phyloP scores from a whole-genome alignment of 192 early-diverging fungal genomes.

The Coemansia erecta region DNA sequence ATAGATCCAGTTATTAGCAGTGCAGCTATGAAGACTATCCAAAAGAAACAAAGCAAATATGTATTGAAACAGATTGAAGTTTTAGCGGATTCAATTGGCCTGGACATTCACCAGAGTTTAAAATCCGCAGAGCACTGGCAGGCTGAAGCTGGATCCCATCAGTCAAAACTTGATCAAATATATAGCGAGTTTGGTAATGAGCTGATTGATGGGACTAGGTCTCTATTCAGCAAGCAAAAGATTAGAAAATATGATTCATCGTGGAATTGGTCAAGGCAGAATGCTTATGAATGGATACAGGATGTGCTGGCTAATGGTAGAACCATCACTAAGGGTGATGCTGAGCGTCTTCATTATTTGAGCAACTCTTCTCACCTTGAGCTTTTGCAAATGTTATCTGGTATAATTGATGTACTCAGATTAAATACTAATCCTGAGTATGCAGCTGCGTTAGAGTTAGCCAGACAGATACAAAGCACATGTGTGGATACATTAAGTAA shows the following conservation, averaged over 20 bases:
- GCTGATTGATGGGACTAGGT: constrained; percentile 74
- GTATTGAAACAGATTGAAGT: constrained; percentile 81
- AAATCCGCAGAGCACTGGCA: constrained; percentile 63
- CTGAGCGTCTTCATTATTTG: constrained; percentile 38
- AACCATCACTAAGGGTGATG: constrained; percentile 55
- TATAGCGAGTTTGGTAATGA: constrained; percentile 80
- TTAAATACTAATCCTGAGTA: constrained; percentile 66
- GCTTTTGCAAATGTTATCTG: constrained; percentile 77
- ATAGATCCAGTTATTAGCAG: constrained; percentile 74
- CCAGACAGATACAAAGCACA: constrained; percentile 67
- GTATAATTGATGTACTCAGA: constrained; percentile 62
- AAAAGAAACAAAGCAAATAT: constrained; percentile 68
- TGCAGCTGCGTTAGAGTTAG: constrained; percentile 51
- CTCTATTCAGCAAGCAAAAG: constrained; percentile 75
- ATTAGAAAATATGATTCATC: constrained; percentile 88
- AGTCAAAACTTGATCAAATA: constrained; percentile 75
- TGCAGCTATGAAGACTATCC: constrained; percentile 80
- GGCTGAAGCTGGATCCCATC: constrained; percentile 58
- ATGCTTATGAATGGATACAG: constrained; percentile 60
- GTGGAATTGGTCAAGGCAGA: constrained; percentile 89
- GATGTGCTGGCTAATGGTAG: constrained; percentile 50
- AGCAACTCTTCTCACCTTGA: constrained; percentile 78
- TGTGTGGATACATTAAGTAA: constrained; percentile 67
- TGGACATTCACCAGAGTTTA: constrained; percentile 69
- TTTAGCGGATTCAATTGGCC: constrained; percentile 77